These are phyloP conservation scores for Begonia fuchsioides DNA, from an alignment of 306 rosid genomes.

Conservation along the genomic window DNA sequence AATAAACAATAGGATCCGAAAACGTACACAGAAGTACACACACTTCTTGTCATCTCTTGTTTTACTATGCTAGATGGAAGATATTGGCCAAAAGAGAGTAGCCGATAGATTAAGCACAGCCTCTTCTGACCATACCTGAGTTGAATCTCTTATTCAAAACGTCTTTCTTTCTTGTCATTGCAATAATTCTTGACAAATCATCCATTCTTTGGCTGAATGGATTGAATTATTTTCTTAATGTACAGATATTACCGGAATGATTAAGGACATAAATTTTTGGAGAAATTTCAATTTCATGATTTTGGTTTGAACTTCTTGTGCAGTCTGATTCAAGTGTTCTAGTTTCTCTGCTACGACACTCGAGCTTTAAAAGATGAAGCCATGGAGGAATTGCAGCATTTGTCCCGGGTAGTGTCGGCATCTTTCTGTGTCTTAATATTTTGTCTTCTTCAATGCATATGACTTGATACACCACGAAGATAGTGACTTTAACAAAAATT, in stretches of 20 bases:
- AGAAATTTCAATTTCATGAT: not conserved
- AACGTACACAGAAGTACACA: too few relatives aligned
- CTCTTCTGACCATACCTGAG: constrained; percentile 69
- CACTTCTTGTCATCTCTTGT: too few relatives aligned
- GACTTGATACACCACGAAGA: too few relatives aligned
- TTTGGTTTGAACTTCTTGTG: not conserved
- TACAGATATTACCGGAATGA: constrained; percentile 27
- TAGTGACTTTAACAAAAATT: too few relatives aligned
- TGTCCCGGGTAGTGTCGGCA: too few relatives aligned
- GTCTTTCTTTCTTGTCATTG: constrained; percentile 16
- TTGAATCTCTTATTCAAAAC: constrained; percentile 25
- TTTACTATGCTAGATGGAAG: constrained; percentile 43
- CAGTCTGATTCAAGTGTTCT: not conserved
- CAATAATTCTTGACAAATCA: not conserved
- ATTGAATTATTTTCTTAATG: constrained; percentile 3
- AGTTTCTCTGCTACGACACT: not conserved
- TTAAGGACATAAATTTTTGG: not conserved
- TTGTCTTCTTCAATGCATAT: too few relatives aligned
- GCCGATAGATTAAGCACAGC: constrained; percentile 66
- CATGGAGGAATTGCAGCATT: too few relatives aligned
- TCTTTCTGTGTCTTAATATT: too few relatives aligned
- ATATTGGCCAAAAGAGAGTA: constrained; percentile 87
- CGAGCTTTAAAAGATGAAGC: not conserved
- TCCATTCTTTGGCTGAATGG: not conserved
- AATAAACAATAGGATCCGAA: too few relatives aligned